These are phyloP conservation scores for Phragmites australis DNA, from an alignment of 176 grass and related monocot genomes.

Conservation along the genomic window DNA sequence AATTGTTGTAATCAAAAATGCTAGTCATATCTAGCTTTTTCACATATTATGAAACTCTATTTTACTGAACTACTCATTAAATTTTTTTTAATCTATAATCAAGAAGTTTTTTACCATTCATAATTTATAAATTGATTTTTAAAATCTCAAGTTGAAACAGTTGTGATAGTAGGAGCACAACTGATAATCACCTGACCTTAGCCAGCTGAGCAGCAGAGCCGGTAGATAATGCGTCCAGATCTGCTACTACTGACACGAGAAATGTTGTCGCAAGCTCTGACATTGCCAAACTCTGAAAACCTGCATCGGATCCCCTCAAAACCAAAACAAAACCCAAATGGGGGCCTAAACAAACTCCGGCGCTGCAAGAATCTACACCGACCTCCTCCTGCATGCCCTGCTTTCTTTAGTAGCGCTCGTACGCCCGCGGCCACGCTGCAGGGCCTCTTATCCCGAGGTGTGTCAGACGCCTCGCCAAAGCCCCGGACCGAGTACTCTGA, in stretches of 20 bases:
- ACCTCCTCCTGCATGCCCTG: background rate
- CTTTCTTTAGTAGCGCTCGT: background rate
- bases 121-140: too few species aligned
- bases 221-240: constrained; percentile 2
- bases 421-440: constrained; percentile 30
- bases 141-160: too few species aligned
- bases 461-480: constrained; percentile 18
- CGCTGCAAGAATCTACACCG: constrained; percentile 15
- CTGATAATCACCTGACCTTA: background rate
- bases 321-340: background rate
- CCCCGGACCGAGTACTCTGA: constrained; percentile 12
- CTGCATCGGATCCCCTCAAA: constrained; percentile 47
- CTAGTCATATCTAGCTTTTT: too few species aligned
- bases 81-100: too few species aligned
- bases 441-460: constrained; percentile 37
- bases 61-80: too few species aligned
- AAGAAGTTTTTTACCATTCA: too few species aligned
- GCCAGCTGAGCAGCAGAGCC: background rate
- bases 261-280: constrained; percentile 35
- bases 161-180: too few species aligned
- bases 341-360: background rate
- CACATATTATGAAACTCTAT: too few species aligned
- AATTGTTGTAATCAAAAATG: too few species aligned
- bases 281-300: background rate
- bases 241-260: constrained; percentile 26